Evolutionary conservation across 352 stramenopile genomes (phyloP).

Genomic region (Phytophthora chlamydospora): DNA sequence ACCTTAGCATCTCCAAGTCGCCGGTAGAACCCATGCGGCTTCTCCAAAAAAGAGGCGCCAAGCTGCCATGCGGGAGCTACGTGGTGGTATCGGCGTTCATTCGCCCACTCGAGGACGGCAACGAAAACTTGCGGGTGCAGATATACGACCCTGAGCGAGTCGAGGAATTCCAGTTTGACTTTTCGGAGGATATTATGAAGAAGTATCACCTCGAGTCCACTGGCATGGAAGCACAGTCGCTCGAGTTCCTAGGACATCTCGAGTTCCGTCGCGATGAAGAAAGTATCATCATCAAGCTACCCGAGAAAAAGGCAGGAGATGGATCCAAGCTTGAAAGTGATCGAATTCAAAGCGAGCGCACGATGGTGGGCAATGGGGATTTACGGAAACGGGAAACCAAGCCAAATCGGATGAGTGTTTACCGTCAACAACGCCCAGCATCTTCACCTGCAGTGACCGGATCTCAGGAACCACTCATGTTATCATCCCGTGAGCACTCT

Average conservation of each 20-base stretch:
- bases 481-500: neutral
- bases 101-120: conserved; percentile 70
- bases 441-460: conserved; percentile 10
- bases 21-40: conserved; percentile 63
- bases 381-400: conserved; percentile 6
- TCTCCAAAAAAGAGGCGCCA: conserved; percentile 62
- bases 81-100: conserved; percentile 75
- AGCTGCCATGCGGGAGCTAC: conserved; percentile 63
- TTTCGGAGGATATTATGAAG: conserved; percentile 65
- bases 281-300: conserved; percentile 73
- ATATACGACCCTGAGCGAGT: conserved; percentile 77
- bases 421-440: conserved; percentile 22
- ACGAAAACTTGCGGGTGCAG: conserved; percentile 72
- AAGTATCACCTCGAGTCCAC: conserved; percentile 54
- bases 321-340: neutral
- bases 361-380: conserved; percentile 25
- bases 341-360: conserved; percentile 29
- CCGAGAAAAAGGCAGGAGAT: conserved; percentile 43
- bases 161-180: conserved; percentile 82
- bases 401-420: conserved; percentile 3
- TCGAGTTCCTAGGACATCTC: conserved; percentile 55
- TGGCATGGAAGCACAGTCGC: conserved; percentile 44
- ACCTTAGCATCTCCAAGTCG: conserved; percentile 29
- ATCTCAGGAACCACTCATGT: neutral
- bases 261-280: conserved; percentile 68